Evolutionary conservation across 2,329 filamentous ascomycete species (phyloP), one percentile per base, ranked within the genome.

Genomic region (Pyrenochaeta sp.): DNA sequence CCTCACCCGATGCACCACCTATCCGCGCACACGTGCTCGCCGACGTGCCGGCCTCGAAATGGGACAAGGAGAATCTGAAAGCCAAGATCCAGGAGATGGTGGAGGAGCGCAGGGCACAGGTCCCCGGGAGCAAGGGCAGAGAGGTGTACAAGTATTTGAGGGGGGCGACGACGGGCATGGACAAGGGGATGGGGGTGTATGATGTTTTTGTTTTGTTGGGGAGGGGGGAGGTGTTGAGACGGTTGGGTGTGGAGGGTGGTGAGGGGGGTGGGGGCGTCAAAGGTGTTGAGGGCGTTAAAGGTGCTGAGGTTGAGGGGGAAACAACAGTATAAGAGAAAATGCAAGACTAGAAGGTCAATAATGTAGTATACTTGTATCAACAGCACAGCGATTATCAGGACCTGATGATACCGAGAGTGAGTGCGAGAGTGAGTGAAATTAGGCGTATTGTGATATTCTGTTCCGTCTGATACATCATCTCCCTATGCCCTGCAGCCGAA

Each of bases 181-280:
- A 68, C 11, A 50, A 66, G 29, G 69, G 69, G 0, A 67, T 69
- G 41, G 39, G 66, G 22, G 34, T 72, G n/a, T 67, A 62, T 27
- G 68, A 71, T 31, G 44, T 70, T 10, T 68, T 72, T 61, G 23
- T 61, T 11, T 59, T 72, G 3, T 29, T 72, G 30, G 68, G 68
- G 2, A 32, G 64, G 32, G 39, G 53, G 13, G 68, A 72, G 53
- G 61, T 52, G 19, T 48, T 70, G 40, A 51, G 42, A 14, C 61
- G 68, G 28, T 27, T 71, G 41, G 65, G 57, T 7, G 43, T 58
- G 14, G 48, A 58, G 10, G n/a, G n/a, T 11, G 21, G 30, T 17
- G 9, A 31, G 8, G 15, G 10, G 3, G 18, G n/a, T 18, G 3
- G 11, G 14, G 24, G 11, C 5, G n/a, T n/a, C n/a, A n/a, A n/a